Base-by-base conservation (phyloP, 2,329 filamentous ascomycete genomes). In the Aureobasidium sp. region DNA sequence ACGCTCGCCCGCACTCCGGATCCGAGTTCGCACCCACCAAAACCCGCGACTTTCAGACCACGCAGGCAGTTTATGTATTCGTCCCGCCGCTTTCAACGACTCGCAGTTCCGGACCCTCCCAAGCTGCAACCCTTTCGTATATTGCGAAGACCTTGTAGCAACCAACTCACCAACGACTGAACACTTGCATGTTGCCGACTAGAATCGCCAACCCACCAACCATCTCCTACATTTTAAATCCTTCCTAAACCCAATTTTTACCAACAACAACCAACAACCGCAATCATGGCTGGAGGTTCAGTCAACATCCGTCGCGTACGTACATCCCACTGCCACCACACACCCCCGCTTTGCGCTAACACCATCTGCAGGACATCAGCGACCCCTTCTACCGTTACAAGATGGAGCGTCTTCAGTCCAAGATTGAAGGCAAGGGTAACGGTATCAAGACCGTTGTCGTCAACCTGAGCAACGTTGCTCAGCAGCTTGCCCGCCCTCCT, bases 301-400 rank as follows among this genome's bases (percentile, higher is more conserved):
- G 25, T 99, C 86, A 99, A 99, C 81, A 92, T 97, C 80, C 92
- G 92, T 79, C 91, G 90, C 79, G 73, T 75, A 68, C 63, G 71
- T 67, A 7, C 27, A 11, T 31, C 11, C 15, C n/a, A 17, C n/a
- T 31, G 15, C n/a, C 27, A 56, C 29, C 9, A 27, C 11, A 41
- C 15, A 3, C 25, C 45, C 45, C 6, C 37, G 22, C 29, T 14
- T 34, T 29, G 22, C 62, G 45, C 64, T 67, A 25, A 60, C 27
- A n/a, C 53, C 70, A 65, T 52, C 64, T 44, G 27, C 67, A 75
- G 74, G 93, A 97, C 89, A 88, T 96, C 82, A 88, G 88, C 83
- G 94, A 99, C 81, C 89, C 89, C 80, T 99, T 97, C 87, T 99
- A 99, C 82, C 94, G 94, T 78, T 99, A 99, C 87, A 99, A 99